Evolutionary conservation across 2,329 filamentous ascomycete genomes (phyloP).

Genomic region (Metarhizium album): DNA sequence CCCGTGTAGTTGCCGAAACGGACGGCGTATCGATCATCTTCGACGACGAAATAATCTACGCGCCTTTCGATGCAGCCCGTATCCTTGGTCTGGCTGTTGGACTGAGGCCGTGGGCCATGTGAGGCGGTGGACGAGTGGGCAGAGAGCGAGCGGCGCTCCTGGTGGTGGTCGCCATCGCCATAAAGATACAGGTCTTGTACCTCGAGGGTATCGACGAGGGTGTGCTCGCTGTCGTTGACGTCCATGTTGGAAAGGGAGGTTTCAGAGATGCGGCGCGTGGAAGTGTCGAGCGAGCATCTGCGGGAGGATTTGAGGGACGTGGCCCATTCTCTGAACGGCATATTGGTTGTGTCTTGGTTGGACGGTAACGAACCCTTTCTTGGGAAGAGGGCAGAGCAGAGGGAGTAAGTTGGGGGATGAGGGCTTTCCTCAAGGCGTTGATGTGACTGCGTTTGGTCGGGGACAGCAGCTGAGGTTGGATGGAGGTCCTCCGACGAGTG

Average conservation of each 20-base stretch:
- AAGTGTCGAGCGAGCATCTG: background rate
- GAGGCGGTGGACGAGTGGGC: background rate
- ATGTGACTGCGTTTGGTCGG: no score
- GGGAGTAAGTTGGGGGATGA: no score
- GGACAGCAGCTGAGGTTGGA: no score
- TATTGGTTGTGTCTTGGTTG: no score
- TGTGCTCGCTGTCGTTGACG: conserved; percentile 7
- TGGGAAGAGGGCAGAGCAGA: no score
- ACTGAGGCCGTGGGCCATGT: background rate
- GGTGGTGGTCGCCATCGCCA: background rate
- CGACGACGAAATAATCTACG: conserved; percentile 8
- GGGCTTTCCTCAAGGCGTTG: no score
- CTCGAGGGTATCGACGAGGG: conserved; percentile 2
- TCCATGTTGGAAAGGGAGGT: background rate
- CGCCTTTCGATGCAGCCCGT: conserved; percentile 7
- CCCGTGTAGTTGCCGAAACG: conserved; percentile 13
- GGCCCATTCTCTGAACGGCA: conserved; percentile 6
- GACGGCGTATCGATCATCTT: conserved; percentile 4
- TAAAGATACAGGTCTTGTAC: background rate
- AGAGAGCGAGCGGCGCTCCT: background rate
- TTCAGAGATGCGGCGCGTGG: background rate
- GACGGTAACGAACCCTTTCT: no score
- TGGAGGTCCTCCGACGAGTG: no score
- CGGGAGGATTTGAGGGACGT: background rate
- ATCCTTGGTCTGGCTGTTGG: background rate